Base-by-base conservation (phyloP, 371 early-diverging fungal species). In the Actinomortierella ambigua region DNA sequence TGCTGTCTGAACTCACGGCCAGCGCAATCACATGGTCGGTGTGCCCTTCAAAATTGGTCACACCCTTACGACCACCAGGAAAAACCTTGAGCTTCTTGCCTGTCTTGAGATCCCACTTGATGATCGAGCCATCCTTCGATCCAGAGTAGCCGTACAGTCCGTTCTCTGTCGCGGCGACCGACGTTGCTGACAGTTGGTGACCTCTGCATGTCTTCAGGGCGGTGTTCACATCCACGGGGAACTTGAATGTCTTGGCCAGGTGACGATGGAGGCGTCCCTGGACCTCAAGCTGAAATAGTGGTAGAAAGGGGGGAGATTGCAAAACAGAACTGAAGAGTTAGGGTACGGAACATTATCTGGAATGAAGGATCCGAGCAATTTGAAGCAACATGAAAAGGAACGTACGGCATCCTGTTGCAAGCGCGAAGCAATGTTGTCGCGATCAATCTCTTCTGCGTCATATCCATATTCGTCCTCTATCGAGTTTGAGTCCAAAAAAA, bases 381-480 rank as follows among this genome's bases (percentile, higher is more conserved):
- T 29, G 43, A n/a, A 46, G n/a, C 15, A 49, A 49, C 15, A n/a
- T 34, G 7, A 34, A 20, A 39, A n/a, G n/a, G 6, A 20, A 50
- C 79, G 59, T 82, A 90, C 88, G 59, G 87, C 93, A 69, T 97
- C 97, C 43, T 89, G 81, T 58, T 84, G 83, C 60, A 98, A 79
- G 40, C 98, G 86, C 39, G 90, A 89, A 13, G 96, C 93, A 68
- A 98, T 94, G 55, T 97, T 79, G 63, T 97, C 97, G 48, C 90
- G 81, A 80, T 98, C 98, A 22, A 98, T 86, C 57, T 94, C 92
- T 49, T 85, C 92, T 7, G 97, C 98, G 79, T 96, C 97, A 57
- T 93, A 89, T 50, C 90, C 95, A 62, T 76, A 85, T 20, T 83
- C 77, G 47, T 86, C 85, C 46, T 82, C 88, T 82, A 77, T 52